Percentiles rank a stretch among this genome's conserved stretches.
phyloP scores from a whole-genome alignment of 208 protist species.

The Acanthamoeba divionensis region DNA sequence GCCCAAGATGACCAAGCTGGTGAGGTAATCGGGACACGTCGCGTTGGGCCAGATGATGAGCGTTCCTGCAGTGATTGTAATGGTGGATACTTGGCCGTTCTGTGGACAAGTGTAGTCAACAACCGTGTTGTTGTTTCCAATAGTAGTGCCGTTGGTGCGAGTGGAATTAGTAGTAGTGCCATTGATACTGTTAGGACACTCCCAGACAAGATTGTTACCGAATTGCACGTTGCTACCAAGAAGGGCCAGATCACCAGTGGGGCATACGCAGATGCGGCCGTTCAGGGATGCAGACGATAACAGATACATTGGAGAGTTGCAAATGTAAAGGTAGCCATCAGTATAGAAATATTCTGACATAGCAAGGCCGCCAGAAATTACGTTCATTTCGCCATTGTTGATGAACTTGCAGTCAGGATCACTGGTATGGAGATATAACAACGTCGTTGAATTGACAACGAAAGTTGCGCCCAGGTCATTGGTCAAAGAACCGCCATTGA shows the following conservation, averaged over 20 bases:
- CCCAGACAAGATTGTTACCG: no score
- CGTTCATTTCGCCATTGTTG: no score
- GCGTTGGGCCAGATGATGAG: constrained; percentile 44
- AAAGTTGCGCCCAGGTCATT: no score
- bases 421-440: no score
- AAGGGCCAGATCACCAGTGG: not conserved
- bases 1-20: constrained; percentile 14
- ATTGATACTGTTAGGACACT: no score
- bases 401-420: no score
- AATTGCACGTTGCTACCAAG: not conserved
- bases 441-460: no score
- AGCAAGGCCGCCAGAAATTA: no score
- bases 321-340: not conserved
- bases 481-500: not conserved
- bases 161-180: no score
- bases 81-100: not conserved
- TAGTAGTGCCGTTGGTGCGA: not conserved
- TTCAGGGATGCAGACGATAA: not conserved
- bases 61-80: constrained; percentile 6
- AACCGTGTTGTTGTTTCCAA: not conserved
- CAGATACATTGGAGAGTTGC: not conserved
- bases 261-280: constrained; percentile 12
- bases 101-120: not conserved
- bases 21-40: not conserved
- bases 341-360: no score